A percentile compares a stretch with the other conserved stretches of the same genome.
These are phyloP conservation scores for Starmera dryadoides DNA, from an alignment of 805 yeast genomes.

Conservation along the genomic window DNA sequence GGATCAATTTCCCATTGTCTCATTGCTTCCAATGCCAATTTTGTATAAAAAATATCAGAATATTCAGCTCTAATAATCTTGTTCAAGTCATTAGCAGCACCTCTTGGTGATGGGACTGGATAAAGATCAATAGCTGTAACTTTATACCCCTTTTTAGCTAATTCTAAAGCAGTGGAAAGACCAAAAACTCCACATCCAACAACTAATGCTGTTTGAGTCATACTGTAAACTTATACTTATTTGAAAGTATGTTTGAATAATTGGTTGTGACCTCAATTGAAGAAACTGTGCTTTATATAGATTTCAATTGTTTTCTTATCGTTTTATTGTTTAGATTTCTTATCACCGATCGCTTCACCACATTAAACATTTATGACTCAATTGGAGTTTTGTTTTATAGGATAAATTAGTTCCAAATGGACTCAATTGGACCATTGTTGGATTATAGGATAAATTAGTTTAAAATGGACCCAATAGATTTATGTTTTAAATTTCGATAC, in stretches of 20 bases:
- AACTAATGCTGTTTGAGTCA: conserved; percentile 10
- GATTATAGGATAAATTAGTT: too few relatives aligned
- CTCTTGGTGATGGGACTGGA: conserved; percentile 35
- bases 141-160: conserved; percentile 22
- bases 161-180: conserved; percentile 33
- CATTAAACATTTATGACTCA: too few relatives aligned
- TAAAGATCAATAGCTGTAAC: conserved; percentile 33
- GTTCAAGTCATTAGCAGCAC: conserved; percentile 43
- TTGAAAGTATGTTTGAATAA: background rate
- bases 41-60: conserved; percentile 32
- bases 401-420: too few relatives aligned
- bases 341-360: too few relatives aligned
- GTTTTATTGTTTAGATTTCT: too few relatives aligned
- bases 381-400: too few relatives aligned
- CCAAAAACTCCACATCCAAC: conserved; percentile 41
- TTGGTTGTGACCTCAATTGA: too few relatives aligned
- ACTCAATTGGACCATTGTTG: too few relatives aligned
- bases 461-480: too few relatives aligned
- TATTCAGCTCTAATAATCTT: conserved; percentile 44
- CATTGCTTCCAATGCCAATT: conserved; percentile 38
- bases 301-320: too few relatives aligned
- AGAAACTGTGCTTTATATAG: too few relatives aligned
- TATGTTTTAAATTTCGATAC: too few relatives aligned
- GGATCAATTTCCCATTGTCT: conserved; percentile 30
- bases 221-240: background rate